Base-by-base conservation (phyloP, 345 rosid genomes). In the Trapa bicornis region DNA sequence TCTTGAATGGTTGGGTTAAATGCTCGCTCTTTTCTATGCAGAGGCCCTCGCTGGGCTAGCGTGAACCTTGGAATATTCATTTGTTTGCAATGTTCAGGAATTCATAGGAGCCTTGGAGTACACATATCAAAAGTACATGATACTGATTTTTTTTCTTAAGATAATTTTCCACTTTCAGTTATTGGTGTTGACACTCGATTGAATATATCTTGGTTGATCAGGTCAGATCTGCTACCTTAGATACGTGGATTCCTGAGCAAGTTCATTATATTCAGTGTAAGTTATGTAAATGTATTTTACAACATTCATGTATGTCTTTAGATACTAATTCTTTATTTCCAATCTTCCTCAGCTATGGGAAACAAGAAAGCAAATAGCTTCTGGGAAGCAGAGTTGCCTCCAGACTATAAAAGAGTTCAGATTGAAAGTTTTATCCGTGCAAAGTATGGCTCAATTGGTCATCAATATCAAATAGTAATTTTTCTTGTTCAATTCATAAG, bases 241-340 rank as follows among this genome's bases (percentile, higher is more conserved):
- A 94, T 81, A 94, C 97, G 70, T 94, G 99, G 99, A 96, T 94
- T 66, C 97, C 99, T 1, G 96, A 89, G 72, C 99, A 94, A 82
- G 84, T 94, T 71, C 65, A 93, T 65, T 86, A 80, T 72, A 83
- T 87, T 75, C 87, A 86, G 74, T 83, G 99, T 94, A 79, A 82
- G 92, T 73, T n/a, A 35, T 67, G 56, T 61, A 42, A 39, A 29
- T 58, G 33, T 56, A 63, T 58, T 65, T 0, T 8, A 32, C 37
- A 32, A 58, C 63, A 9, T 10, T 32, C 13, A 3, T 9, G 15
- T 32, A 8, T 47, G 33, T 43, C 60, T 4, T 37, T 64, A 41
- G 14, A 56, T 39, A 16, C 12, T 33, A 39, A 15, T 22, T 54
- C 4, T 11, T 22, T 56, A 37, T 61, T 71, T 32, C 29, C 43